Conservation (phyloP, 305 asterid genomes). For the Rubia balearica region DNA sequence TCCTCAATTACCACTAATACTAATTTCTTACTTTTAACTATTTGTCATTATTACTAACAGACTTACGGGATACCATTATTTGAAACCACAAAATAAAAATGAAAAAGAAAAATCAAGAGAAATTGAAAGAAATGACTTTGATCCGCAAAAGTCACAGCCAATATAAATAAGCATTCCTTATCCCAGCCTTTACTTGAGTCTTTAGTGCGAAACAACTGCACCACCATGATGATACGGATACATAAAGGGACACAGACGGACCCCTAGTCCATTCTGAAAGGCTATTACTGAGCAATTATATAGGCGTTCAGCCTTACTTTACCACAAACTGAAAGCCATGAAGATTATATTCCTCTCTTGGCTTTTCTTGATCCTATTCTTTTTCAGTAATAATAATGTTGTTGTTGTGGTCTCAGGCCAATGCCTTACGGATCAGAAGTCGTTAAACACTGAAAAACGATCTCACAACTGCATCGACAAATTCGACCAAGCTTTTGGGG, state of each 20-base stretch:
- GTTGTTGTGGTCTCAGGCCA: constrained; percentile 9
- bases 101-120: too few relatives aligned
- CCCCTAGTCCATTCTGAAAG: background rate
- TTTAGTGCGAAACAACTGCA: background rate
- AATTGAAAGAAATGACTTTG: too few relatives aligned
- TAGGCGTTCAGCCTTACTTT: background rate
- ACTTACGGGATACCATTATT: background rate
- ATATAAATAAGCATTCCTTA: too few relatives aligned
- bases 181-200: background rate
- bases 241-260: background rate
- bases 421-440: constrained; percentile 23
- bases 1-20: too few relatives aligned
- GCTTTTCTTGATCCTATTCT: constrained; percentile 14
- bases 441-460: constrained; percentile 3
- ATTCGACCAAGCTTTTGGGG: background rate
- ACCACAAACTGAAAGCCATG: background rate
- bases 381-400: background rate
- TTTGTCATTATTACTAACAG: background rate
- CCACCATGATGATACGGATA: background rate
- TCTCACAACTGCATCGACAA: background rate
- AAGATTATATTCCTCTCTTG: constrained; percentile 13
- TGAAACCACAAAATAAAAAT: background rate
- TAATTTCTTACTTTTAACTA: background rate
- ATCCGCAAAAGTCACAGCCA: too few relatives aligned
- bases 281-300: too few relatives aligned